A percentile compares a stretch with the other conserved stretches of the same genome.
Conservation (phyloP, 768 basidiomycete species). For the Tylopilus intermedius region DNA sequence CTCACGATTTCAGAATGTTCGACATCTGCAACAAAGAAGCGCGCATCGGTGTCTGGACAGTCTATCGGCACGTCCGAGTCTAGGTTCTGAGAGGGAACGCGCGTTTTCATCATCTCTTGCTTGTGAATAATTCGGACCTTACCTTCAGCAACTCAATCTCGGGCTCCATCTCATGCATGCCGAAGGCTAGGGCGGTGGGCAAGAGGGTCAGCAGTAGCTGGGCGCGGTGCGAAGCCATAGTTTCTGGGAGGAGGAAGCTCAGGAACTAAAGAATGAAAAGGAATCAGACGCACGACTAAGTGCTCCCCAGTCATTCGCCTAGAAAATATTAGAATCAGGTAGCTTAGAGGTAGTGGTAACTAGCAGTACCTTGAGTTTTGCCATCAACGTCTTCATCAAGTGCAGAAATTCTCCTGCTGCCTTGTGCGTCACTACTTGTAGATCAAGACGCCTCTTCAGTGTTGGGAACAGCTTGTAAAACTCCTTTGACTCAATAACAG, state of each 20-base stretch:
- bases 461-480: constrained; percentile 51
- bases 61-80: constrained; percentile 45
- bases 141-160: constrained; percentile 50
- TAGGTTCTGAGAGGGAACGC: constrained; percentile 39
- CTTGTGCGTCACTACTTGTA: constrained; percentile 43
- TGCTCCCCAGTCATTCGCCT: constrained; percentile 63
- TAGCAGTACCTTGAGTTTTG: constrained; percentile 50
- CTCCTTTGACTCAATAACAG: constrained; percentile 57
- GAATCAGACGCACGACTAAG: constrained; percentile 41
- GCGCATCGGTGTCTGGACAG: constrained; percentile 30
- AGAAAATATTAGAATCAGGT: not conserved
- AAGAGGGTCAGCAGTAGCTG: constrained; percentile 39
- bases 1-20: constrained; percentile 12
- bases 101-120: not conserved
- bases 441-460: constrained; percentile 44
- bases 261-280: not conserved
- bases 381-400: constrained; percentile 58
- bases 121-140: not conserved
- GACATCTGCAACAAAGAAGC: constrained; percentile 31
- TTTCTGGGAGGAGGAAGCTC: constrained; percentile 30
- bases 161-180: constrained; percentile 43
- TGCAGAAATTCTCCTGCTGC: constrained; percentile 51
- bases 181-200: constrained; percentile 44
- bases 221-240: constrained; percentile 42
- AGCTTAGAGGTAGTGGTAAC: no score